Evolutionary conservation across 306 rosid genomes (phyloP), one percentile per base, ranked within the genome.

Genomic region (Psophocarpus tetragonolobus): DNA sequence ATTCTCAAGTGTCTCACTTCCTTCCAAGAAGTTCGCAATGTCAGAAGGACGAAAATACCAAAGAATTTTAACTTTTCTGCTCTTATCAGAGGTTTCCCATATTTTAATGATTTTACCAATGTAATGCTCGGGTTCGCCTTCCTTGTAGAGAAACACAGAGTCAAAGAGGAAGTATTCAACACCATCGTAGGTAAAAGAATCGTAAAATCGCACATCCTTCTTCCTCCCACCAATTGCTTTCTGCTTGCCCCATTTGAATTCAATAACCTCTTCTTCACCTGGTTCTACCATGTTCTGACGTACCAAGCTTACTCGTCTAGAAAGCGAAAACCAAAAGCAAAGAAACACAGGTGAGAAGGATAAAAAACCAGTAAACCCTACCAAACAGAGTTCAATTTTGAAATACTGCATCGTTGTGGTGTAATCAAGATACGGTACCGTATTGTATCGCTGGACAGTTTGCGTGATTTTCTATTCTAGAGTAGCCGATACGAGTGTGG

Each of bases 21-120:
- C 88, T 42, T 81, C 84, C 74, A 92, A 68, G 80, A 79, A 92
- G 20, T 85, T 86, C 0, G 2, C 35, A 80, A 94, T 92, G 90
- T 95, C 97, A 8, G 85, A 81, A 1, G 96, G 94, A 51, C 90
- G 94, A 68, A 95, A 95, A 82, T 87, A 92, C 99, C 99, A 95
- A 3, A 95, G 71, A 78, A 92, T 48, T 84, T 88, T 89, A 39
- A 91, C 96, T 81, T 66, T 88, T 86, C 78, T 95, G 20, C 69
- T 26, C 87, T 84, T 92, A 66, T 91, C 86, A 32, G 71, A 0
- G 68, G 17, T 75, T 76, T 91, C 92, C 97, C 97, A 88, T 47
- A 95, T 88, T 76, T 87, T 91, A 64, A 91, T 36, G 74, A 95
- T 61, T 75, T 90, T 92, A 26, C 97, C 98, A 18, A 92, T 82